These are phyloP conservation scores for Auricularia sp. DNA, from an alignment of 768 basidiomycete species.

Conservation along the genomic window DNA sequence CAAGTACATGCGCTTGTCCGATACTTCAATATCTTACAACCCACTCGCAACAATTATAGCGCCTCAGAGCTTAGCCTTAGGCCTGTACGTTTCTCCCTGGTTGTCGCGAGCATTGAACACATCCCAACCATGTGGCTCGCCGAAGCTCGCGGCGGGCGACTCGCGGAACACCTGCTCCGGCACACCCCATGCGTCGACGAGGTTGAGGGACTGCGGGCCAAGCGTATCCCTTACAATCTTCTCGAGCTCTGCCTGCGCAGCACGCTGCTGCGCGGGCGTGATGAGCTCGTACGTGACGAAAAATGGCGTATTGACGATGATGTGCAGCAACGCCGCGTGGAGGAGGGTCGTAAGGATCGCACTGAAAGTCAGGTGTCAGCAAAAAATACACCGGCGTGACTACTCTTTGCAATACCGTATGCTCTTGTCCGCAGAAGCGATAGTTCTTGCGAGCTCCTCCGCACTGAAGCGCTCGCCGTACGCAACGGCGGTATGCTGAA, in stretches of 20 bases:
- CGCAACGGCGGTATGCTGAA: not conserved
- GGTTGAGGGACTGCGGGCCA: not conserved
- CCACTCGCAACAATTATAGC: no score
- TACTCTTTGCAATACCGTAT: not conserved
- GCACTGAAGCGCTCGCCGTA: not conserved
- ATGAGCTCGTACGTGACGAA: not conserved
- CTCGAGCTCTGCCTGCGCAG: not conserved
- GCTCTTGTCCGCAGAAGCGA: not conserved
- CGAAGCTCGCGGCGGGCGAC: not conserved
- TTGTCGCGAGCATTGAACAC: not conserved
- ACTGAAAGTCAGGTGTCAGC: not conserved
- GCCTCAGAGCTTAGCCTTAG: not conserved
- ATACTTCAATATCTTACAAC: no score
- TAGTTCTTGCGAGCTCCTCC: not conserved
- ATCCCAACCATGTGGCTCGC: not conserved
- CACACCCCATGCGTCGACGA: not conserved
- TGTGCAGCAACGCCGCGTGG: not conserved
- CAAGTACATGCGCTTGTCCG: no score
- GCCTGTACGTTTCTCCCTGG: not conserved
- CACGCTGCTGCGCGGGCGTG: not conserved
- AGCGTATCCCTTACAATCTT: not conserved
- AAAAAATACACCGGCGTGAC: not conserved
- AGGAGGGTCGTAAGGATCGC: not conserved
- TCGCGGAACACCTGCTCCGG: slow-evolving; percentile 2
- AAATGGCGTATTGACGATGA: not conserved